A percentile compares a stretch with the other conserved stretches of the same genome.
Conservation (phyloP, 139 green algal genomes). For the Tetradesmus lagerheimii region DNA sequence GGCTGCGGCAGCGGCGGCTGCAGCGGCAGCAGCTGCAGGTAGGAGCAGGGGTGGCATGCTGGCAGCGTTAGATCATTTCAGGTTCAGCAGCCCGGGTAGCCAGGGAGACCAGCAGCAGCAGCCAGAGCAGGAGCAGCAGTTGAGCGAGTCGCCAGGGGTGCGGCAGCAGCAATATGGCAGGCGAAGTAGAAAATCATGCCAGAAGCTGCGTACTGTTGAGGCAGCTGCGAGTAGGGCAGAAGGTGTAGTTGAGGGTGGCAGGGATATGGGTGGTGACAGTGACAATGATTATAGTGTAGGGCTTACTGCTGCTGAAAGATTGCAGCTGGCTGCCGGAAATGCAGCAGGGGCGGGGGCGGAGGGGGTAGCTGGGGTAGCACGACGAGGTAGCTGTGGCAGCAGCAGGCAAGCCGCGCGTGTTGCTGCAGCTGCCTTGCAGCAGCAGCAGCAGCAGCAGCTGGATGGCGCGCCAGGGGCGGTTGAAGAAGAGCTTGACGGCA, state of each 20-base stretch:
- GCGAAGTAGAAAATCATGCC: not conserved
- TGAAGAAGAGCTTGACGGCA: not conserved
- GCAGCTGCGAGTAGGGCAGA: not conserved
- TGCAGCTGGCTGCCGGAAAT: not conserved
- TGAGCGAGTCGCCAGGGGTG: not conserved
- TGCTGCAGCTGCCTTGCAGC: not conserved
- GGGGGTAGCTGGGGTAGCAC: not conserved
- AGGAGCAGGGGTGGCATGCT: not conserved
- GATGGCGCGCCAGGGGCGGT: too few relatives aligned
- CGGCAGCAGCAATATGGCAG: not conserved
- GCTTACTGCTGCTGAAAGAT: conserved; percentile 35
- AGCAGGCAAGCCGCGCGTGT: not conserved
- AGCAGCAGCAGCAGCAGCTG: not conserved
- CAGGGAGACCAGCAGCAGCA: conserved; percentile 35
- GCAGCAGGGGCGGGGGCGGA: not conserved
- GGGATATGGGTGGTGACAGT: not conserved
- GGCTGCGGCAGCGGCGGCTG: not conserved
- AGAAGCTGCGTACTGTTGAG: not conserved
- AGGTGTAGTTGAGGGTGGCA: not conserved
- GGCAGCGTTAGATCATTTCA: conserved; percentile 27
- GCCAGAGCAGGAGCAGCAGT: conserved; percentile 21
- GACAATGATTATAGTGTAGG: not conserved
- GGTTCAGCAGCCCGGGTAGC: conserved; percentile 10
- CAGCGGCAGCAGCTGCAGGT: not conserved
- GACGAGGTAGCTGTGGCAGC: not conserved